These are phyloP conservation scores for Wickerhamiella kurtzmanii DNA, from an alignment of 805 yeast genomes.

Conservation along the genomic window DNA sequence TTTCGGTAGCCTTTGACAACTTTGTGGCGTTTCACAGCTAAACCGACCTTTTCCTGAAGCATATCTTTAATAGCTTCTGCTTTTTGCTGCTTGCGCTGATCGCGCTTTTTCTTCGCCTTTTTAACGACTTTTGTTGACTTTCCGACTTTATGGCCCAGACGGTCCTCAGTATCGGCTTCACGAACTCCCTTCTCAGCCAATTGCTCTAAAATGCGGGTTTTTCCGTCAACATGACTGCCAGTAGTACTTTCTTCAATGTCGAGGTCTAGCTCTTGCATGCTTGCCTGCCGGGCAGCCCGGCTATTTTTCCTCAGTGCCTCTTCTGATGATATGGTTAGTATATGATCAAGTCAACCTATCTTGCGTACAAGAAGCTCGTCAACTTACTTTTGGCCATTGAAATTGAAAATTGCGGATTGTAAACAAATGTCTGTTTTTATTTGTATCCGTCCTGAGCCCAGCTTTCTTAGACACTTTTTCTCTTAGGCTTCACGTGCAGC, in stretches of 20 bases:
- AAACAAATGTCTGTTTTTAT: too few relatives aligned
- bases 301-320: slow-evolving; percentile 12
- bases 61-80: slow-evolving; percentile 19
- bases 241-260: slow-evolving; percentile 1
- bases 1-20: slow-evolving; percentile 17
- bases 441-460: too few relatives aligned
- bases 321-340: slow-evolving; percentile 5
- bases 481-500: too few relatives aligned
- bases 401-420: background rate
- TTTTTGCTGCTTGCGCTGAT: slow-evolving; percentile 10
- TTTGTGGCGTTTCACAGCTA: slow-evolving; percentile 20
- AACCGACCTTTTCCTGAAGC: slow-evolving; percentile 21
- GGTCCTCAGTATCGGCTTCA: background rate
- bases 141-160: slow-evolving; percentile 2
- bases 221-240: slow-evolving; percentile 5
- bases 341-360: background rate
- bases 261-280: slow-evolving; percentile 6
- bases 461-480: too few relatives aligned
- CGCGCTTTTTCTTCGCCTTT: slow-evolving; percentile 14
- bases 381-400: slow-evolving; percentile 1
- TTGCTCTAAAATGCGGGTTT: slow-evolving; percentile 10
- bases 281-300: slow-evolving; percentile 17
- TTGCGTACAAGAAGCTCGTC: background rate
- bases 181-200: slow-evolving; percentile 13
- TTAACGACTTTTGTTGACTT: slow-evolving; percentile 1